Percentiles rank a stretch among this genome's conserved stretches.
These are phyloP conservation scores for Lipomyces spencermartinsiae DNA, from an alignment of 805 yeast genomes.

Conservation along the genomic window DNA sequence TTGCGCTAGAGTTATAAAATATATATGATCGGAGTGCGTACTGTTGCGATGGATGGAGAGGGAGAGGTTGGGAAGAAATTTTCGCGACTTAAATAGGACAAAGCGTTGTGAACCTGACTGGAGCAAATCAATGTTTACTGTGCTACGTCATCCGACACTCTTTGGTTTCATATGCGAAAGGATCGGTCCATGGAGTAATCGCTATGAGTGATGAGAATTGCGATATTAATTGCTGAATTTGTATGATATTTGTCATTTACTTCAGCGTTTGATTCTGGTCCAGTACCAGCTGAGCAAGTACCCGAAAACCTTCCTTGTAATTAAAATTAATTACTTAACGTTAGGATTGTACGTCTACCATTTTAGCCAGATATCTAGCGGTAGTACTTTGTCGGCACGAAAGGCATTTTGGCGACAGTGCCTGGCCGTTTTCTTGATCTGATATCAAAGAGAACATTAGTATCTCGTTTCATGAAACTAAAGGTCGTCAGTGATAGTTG, in stretches of 20 bases:
- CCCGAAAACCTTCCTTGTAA: neutral
- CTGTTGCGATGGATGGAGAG: neutral
- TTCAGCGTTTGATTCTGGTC: neutral
- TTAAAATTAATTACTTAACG: neutral
- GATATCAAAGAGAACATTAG: slow-evolving; percentile 72
- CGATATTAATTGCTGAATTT: neutral
- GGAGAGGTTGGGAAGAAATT: neutral
- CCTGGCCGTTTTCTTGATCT: slow-evolving; percentile 85
- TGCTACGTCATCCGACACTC: no score
- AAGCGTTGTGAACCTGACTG: no score
- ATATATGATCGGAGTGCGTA: neutral
- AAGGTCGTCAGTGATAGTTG: slow-evolving; percentile 52
- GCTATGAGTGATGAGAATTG: neutral
- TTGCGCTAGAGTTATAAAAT: neutral
- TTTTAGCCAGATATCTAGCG: slow-evolving; percentile 10
- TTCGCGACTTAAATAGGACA: neutral
- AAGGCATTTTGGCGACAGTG: slow-evolving; percentile 80
- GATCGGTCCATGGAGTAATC: neutral
- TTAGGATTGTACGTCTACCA: neutral
- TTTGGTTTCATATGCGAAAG: neutral
- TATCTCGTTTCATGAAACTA: slow-evolving; percentile 73
- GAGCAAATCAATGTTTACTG: no score
- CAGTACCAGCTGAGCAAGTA: neutral
- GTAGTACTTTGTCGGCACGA: slow-evolving; percentile 76
- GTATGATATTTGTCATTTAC: neutral